These are phyloP conservation scores for Claviceps fusiformis DNA, from an alignment of 2,329 filamentous ascomycete species.

Conservation along the genomic window DNA sequence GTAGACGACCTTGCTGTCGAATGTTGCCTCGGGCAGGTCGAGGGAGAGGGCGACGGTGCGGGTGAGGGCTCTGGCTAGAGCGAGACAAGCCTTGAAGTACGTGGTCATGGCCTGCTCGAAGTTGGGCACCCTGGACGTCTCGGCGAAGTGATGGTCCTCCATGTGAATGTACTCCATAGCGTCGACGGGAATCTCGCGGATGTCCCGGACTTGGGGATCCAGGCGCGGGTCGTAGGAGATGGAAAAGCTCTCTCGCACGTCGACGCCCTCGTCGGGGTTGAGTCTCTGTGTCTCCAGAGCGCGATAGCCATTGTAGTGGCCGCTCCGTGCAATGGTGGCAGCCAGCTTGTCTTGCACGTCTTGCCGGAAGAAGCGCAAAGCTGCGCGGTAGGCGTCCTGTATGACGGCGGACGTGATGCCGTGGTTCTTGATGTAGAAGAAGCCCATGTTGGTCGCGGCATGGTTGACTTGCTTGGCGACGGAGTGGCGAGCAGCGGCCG, in stretches of 20 bases:
- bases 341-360: conserved; percentile 27
- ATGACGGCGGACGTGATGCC: conserved; percentile 19
- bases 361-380: conserved; percentile 35
- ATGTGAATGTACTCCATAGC: conserved; percentile 27
- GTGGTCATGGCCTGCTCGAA: conserved; percentile 32
- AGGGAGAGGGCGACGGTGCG: conserved; percentile 41
- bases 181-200: conserved; percentile 28
- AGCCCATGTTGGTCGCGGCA: conserved; percentile 36
- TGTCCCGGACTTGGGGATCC: conserved; percentile 31
- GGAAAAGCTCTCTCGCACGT: conserved; percentile 36
- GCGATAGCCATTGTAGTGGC: conserved; percentile 35
- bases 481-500: conserved; percentile 20
- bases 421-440: conserved; percentile 42
- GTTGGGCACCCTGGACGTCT: conserved; percentile 30
- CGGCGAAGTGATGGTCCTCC: conserved; percentile 27
- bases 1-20: conserved; percentile 38
- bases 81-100: conserved; percentile 36
- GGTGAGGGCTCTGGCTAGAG: conserved; percentile 36
- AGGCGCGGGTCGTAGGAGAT: conserved; percentile 39
- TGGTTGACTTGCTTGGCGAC: conserved; percentile 28
- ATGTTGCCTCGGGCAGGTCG: conserved; percentile 38
- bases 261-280: conserved; percentile 34
- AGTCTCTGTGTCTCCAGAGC: conserved; percentile 28
- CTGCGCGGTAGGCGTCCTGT: conserved; percentile 18
- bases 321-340: conserved; percentile 21